phyloP scores from a whole-genome alignment of 495 filamentous ascomycete species.

The Annulohypoxylon stygium region DNA sequence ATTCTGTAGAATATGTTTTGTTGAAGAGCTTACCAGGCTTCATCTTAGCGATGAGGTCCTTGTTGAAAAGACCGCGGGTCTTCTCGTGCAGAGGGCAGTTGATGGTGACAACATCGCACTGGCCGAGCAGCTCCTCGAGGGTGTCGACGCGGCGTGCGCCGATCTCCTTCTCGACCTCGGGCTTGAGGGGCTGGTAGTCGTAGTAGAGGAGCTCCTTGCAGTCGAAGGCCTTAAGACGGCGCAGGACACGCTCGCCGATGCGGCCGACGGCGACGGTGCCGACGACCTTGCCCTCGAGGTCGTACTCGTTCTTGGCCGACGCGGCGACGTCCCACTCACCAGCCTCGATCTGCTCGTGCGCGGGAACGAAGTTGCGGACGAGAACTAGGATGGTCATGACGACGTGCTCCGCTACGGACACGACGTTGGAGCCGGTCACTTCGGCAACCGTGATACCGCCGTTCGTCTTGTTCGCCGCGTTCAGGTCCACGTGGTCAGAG shows the following conservation, averaged over 20 bases:
- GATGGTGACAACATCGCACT: conserved; percentile 99
- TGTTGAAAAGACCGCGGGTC: conserved; percentile 96
- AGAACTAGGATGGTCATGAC: conserved; percentile 98
- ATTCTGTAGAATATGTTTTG: neutral
- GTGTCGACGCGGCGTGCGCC: conserved; percentile 87
- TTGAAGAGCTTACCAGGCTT: conserved; percentile 77
- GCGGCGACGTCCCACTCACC: conserved; percentile 97
- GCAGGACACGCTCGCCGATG: conserved; percentile 97
- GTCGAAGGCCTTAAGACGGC: conserved; percentile 95
- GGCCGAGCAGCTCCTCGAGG: conserved; percentile 93
- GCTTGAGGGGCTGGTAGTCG: conserved; percentile 93
- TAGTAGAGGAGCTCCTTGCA: conserved; percentile 99
- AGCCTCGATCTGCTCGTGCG: conserved; percentile 89
- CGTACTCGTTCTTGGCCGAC: conserved; percentile 97
- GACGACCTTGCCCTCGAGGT: conserved; percentile 97
- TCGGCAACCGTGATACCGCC: conserved; percentile 97
- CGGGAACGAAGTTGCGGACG: conserved; percentile 98
- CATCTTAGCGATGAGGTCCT: conserved; percentile 99
- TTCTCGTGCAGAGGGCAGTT: conserved; percentile 99
- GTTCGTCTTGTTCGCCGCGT: conserved; percentile 98
- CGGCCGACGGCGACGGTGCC: conserved; percentile 97
- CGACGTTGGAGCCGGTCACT: conserved; percentile 94
- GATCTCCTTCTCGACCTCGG: conserved; percentile 95
- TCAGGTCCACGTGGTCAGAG: conserved; percentile 96
- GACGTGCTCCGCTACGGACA: conserved; percentile 93